A percentile compares a stretch with the other conserved stretches of the same genome.
Conservation (phyloP, 495 filamentous ascomycete species). For the Viridothelium virens region DNA sequence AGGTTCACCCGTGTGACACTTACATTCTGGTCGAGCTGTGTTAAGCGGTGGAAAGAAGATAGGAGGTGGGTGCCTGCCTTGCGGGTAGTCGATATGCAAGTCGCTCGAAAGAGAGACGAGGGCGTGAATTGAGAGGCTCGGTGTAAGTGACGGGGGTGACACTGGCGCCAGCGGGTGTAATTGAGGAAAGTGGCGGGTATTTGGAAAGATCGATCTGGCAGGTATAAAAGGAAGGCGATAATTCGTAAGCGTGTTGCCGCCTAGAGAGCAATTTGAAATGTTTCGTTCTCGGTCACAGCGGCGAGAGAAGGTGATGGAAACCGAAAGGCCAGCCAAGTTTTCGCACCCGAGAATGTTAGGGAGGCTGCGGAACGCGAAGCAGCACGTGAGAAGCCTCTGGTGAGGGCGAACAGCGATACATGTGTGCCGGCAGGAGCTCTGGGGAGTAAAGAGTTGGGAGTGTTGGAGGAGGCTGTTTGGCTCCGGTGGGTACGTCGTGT, state of each 20-base stretch:
- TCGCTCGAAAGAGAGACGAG: conserved; percentile 18
- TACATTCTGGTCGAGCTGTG: conserved; percentile 19
- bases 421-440: background rate
- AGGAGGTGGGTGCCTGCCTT: conserved; percentile 17
- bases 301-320: conserved; percentile 14
- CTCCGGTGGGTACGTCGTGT: background rate
- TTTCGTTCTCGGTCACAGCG: background rate
- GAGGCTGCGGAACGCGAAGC: background rate
- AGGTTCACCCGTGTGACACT: conserved; percentile 15
- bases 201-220: conserved; percentile 9
- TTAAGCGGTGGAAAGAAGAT: background rate
- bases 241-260: conserved; percentile 12
- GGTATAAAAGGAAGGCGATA: conserved; percentile 10
- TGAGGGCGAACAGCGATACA: conserved; percentile 2
- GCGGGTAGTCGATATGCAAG: conserved; percentile 21
- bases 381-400: background rate
- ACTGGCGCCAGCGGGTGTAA: conserved; percentile 12
- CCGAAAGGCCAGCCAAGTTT: conserved; percentile 1
- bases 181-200: background rate
- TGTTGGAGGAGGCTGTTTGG: background rate
- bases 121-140: conserved; percentile 15
- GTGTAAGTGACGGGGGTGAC: conserved; percentile 7
- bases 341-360: background rate
- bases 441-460: background rate
- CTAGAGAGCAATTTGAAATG: background rate